Conservation (phyloP, 192 early-diverging fungal genomes). For the Entomortierella chlamydospora region DNA sequence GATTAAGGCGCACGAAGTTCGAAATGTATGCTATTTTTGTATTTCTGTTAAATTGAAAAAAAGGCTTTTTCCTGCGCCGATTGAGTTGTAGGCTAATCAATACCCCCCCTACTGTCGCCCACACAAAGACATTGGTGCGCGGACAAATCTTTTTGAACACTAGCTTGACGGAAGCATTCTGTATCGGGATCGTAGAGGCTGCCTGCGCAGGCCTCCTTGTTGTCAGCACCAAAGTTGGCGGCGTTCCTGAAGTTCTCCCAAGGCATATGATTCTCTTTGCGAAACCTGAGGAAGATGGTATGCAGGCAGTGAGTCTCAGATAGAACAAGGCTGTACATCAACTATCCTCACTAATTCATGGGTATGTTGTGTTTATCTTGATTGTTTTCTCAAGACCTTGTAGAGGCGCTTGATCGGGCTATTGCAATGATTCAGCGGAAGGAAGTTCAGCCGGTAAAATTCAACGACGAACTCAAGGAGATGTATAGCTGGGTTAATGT, state of each 20-base stretch:
- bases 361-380: not conserved
- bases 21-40: slow-evolving; percentile 66
- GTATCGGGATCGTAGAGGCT: slow-evolving; percentile 98
- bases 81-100: not conserved
- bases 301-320: too few species aligned
- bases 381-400: slow-evolving; percentile 60
- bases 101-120: slow-evolving; percentile 2
- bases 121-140: slow-evolving; percentile 70
- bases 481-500: slow-evolving; percentile 99
- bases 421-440: slow-evolving; percentile 75
- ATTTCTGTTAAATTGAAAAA: not conserved
- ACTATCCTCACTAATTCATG: too few species aligned
- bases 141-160: slow-evolving; percentile 98
- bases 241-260: slow-evolving; percentile 96
- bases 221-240: slow-evolving; percentile 96
- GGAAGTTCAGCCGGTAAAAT: slow-evolving; percentile 71
- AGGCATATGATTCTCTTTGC: slow-evolving; percentile 93
- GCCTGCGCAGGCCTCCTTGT: slow-evolving; percentile 94
- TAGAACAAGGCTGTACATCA: too few species aligned
- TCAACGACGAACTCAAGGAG: slow-evolving; percentile 86
- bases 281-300: slow-evolving; percentile 86
- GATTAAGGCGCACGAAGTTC: slow-evolving; percentile 84
- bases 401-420: slow-evolving; percentile 76
- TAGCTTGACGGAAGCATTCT: slow-evolving; percentile 97
- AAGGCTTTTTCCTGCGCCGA: not conserved